Conservation (phyloP, 2,329 filamentous ascomycete species). For the Penicillium nordicum region DNA sequence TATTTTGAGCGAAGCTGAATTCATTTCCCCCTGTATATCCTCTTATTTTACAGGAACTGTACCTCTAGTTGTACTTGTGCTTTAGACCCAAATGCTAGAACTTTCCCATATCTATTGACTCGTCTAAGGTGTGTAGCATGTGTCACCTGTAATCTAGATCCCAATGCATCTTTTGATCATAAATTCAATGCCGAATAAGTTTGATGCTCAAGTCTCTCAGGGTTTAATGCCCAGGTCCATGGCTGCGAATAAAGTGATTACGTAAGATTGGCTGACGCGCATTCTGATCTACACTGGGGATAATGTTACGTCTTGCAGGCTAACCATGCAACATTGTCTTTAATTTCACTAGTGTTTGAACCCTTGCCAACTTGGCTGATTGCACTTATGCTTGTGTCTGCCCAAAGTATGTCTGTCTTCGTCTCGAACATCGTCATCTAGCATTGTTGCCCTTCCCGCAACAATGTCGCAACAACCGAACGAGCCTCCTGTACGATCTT, state of each 20-base stretch:
- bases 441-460: slow-evolving; percentile 15
- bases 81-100: slow-evolving; percentile 40
- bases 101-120: slow-evolving; percentile 19
- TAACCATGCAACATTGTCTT: background rate
- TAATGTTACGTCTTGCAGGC: background rate
- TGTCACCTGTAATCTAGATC: too few relatives aligned
- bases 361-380: background rate
- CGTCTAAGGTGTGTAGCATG: background rate
- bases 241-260: slow-evolving; percentile 3
- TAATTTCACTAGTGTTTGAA: background rate
- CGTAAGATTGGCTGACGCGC: slow-evolving; percentile 11
- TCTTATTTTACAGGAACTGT: slow-evolving; percentile 36
- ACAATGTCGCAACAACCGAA: slow-evolving; percentile 24
- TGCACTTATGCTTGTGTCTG: slow-evolving; percentile 21
- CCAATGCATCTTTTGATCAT: background rate
- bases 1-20: slow-evolving; percentile 27
- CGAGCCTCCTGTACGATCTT: slow-evolving; percentile 13
- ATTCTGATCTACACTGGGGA: slow-evolving; percentile 15
- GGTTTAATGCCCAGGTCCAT: background rate
- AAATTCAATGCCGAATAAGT: background rate
- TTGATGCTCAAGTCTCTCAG: background rate
- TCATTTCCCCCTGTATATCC: slow-evolving; percentile 31
- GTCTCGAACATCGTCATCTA: slow-evolving; percentile 22
- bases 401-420: slow-evolving; percentile 20
- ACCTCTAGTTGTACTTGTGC: slow-evolving; percentile 39